phyloP scores from a whole-genome alignment of 148 eudicot species.

The Rhododendron mucronatum region DNA sequence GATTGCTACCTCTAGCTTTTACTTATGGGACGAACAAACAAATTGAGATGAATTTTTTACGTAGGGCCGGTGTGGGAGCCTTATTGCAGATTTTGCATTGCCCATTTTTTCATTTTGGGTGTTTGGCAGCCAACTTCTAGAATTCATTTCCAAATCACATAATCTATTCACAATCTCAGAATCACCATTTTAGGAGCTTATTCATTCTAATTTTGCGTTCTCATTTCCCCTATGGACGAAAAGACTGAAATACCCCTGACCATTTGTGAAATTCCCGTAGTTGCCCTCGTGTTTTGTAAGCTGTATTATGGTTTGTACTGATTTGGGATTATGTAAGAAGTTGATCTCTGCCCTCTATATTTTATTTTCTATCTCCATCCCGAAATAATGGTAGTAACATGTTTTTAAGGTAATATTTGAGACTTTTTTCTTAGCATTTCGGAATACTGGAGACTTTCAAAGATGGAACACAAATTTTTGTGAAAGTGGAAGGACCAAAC shows the following conservation, averaged over 20 bases:
- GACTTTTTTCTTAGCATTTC: neutral
- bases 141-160: neutral
- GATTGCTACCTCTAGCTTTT: neutral
- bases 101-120: neutral
- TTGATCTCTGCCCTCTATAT: no score
- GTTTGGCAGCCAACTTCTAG: neutral
- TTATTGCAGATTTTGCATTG: neutral
- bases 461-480: neutral
- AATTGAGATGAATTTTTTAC: neutral
- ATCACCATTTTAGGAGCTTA: no score
- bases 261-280: neutral
- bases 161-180: no score
- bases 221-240: no score
- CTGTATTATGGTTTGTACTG: neutral
- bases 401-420: neutral
- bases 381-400: neutral
- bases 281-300: neutral
- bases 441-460: neutral
- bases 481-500: neutral
- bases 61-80: neutral
- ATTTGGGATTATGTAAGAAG: neutral
- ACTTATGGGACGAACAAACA: neutral
- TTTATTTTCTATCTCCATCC: no score
- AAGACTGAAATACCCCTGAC: neutral
- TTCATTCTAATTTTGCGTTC: no score